Conservation (phyloP, 2,329 filamentous ascomycete species). For the Neonectria faginata region DNA sequence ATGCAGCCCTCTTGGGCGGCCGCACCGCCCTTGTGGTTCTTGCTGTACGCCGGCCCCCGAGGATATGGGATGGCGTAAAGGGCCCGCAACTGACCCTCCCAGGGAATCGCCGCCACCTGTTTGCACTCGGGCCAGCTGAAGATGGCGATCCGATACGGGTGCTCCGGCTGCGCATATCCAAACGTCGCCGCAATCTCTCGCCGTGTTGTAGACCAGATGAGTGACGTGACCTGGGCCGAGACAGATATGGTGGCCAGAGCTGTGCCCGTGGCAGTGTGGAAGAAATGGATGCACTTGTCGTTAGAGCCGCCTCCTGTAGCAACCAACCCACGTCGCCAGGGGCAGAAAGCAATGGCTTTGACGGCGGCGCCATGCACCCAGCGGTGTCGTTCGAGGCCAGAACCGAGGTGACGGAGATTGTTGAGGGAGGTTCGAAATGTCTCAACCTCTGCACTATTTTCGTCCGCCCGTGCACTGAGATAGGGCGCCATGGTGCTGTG, state of each 20-base stretch:
- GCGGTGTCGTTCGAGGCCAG: slow-evolving; percentile 73
- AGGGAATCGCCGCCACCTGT: slow-evolving; percentile 87
- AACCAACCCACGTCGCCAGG: slow-evolving; percentile 88
- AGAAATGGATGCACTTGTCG: slow-evolving; percentile 96
- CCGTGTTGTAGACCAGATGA: slow-evolving; percentile 88
- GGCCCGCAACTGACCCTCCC: slow-evolving; percentile 81
- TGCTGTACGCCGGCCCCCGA: slow-evolving; percentile 53
- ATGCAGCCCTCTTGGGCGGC: slow-evolving; percentile 69
- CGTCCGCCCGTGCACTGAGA: background rate
- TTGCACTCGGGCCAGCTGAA: slow-evolving; percentile 95
- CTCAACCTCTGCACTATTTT: slow-evolving; percentile 26
- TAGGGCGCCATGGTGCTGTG: slow-evolving; percentile 1
- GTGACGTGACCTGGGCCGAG: slow-evolving; percentile 89
- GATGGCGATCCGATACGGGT: slow-evolving; percentile 88
- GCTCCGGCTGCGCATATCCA: slow-evolving; percentile 91
- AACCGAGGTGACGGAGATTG: slow-evolving; percentile 61
- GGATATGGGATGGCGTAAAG: slow-evolving; percentile 91
- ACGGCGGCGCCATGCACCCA: slow-evolving; percentile 89
- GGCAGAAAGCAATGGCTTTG: slow-evolving; percentile 96
- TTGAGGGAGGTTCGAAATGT: slow-evolving; percentile 47
- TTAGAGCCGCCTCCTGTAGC: slow-evolving; percentile 94
- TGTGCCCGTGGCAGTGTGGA: slow-evolving; percentile 85
- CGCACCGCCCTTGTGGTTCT: slow-evolving; percentile 40
- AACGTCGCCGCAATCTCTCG: slow-evolving; percentile 94
- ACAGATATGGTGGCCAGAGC: slow-evolving; percentile 92